phyloP scores from a whole-genome alignment of 148 eudicot genomes.

The Drosera capensis region DNA sequence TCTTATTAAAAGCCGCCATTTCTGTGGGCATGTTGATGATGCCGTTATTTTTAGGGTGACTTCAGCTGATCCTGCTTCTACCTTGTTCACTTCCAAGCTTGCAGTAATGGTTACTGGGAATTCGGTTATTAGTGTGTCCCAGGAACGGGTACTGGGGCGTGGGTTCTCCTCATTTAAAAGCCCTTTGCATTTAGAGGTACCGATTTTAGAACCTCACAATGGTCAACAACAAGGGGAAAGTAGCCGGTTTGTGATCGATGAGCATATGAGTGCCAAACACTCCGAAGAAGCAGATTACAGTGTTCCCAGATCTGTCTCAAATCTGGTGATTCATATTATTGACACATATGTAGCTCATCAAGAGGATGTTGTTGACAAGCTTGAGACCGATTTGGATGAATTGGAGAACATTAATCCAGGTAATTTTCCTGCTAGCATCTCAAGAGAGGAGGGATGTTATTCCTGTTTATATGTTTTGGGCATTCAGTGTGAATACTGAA shows the following conservation, averaged over 20 bases:
- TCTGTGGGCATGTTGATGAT: slow-evolving; percentile 83
- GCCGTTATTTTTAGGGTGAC: slow-evolving; percentile 84
- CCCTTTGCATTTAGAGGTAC: slow-evolving; percentile 72
- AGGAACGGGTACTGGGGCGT: slow-evolving; percentile 75
- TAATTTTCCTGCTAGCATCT: slow-evolving; percentile 9
- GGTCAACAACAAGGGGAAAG: slow-evolving; percentile 30
- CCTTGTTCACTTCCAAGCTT: slow-evolving; percentile 65
- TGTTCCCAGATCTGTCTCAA: slow-evolving; percentile 70
- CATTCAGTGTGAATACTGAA: too few relatives aligned
- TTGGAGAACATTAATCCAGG: slow-evolving; percentile 90
- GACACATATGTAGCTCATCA: slow-evolving; percentile 95
- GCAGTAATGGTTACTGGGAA: slow-evolving; percentile 85
- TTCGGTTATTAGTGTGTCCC: slow-evolving; percentile 78
- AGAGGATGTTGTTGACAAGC: slow-evolving; percentile 75
- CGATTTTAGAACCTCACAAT: slow-evolving; percentile 29
- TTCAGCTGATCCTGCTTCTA: slow-evolving; percentile 73
- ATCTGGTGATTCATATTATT: slow-evolving; percentile 72
- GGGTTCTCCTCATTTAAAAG: slow-evolving; percentile 64
- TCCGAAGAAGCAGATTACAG: slow-evolving; percentile 98
- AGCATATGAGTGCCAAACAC: slow-evolving; percentile 95
- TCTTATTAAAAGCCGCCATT: slow-evolving; percentile 76
- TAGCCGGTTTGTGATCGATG: slow-evolving; percentile 50
- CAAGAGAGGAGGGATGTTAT: too few relatives aligned
- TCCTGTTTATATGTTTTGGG: too few relatives aligned
- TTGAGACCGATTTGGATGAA: slow-evolving; percentile 81